A percentile compares a stretch with the other conserved stretches of the same genome.
These are phyloP conservation scores for Herpetomonas samuelpessoai DNA, from an alignment of 208 protist species.

Conservation along the genomic window DNA sequence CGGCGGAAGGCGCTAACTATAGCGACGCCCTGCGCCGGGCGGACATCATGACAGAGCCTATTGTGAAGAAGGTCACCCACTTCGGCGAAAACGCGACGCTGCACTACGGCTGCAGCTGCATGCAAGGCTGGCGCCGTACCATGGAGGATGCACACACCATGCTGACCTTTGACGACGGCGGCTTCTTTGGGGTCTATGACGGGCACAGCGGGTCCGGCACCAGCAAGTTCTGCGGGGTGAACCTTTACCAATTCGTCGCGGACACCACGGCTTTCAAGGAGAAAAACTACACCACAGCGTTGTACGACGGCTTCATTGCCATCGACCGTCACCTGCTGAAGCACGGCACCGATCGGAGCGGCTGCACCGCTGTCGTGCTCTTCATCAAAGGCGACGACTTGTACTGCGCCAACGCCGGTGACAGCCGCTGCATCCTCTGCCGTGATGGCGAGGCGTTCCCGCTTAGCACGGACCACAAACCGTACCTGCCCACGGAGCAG, in stretches of 20 bases:
- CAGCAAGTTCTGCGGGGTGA: slow-evolving; percentile 72
- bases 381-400: slow-evolving; percentile 75
- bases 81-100: slow-evolving; percentile 64
- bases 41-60: slow-evolving; percentile 85
- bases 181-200: slow-evolving; percentile 91
- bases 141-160: slow-evolving; percentile 93
- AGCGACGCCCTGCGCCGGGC: slow-evolving; percentile 70
- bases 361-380: slow-evolving; percentile 85
- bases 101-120: slow-evolving; percentile 68
- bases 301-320: slow-evolving; percentile 86
- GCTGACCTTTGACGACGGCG: slow-evolving; percentile 60
- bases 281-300: slow-evolving; percentile 52
- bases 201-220: slow-evolving; percentile 82
- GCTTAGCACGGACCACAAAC: slow-evolving; percentile 94
- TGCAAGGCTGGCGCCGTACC: slow-evolving; percentile 89
- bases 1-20: slow-evolving; percentile 32
- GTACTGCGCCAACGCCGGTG: slow-evolving; percentile 92
- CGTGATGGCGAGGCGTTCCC: slow-evolving; percentile 81
- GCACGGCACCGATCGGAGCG: slow-evolving; percentile 60
- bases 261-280: slow-evolving; percentile 55
- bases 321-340: slow-evolving; percentile 77
- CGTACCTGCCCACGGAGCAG: slow-evolving; percentile 72
- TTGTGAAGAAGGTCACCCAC: slow-evolving; percentile 67
- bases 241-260: slow-evolving; percentile 74
- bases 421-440: slow-evolving; percentile 89